Evolutionary conservation across 129 eudicot species (phyloP).

Genomic region (Tanacetum coccineum): DNA sequence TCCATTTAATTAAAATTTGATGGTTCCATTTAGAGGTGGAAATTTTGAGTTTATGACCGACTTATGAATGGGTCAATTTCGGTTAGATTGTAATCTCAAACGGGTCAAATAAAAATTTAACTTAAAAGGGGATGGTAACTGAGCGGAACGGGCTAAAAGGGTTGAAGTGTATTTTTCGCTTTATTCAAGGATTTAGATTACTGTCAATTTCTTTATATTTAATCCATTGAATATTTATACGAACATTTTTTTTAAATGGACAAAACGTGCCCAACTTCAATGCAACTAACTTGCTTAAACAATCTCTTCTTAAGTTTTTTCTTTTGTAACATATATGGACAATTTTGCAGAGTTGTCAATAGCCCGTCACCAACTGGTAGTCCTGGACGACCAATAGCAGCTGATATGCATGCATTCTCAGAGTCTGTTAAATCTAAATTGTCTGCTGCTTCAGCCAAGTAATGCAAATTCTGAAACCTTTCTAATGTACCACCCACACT

Average conservation of each 20-base stretch:
- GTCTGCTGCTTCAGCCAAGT: constrained; percentile 74
- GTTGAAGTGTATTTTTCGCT: neutral
- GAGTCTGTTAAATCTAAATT: constrained; percentile 65
- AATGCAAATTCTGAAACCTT: constrained; percentile 6
- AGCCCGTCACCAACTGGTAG: constrained; percentile 45
- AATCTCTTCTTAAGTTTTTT: neutral
- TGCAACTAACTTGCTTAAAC: too few species aligned
- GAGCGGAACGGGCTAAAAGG: neutral
- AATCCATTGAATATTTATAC: too few species aligned
- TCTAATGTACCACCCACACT: neutral
- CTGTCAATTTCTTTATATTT: too few species aligned
- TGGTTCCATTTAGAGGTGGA: neutral
- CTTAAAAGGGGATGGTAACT: neutral
- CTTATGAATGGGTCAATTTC: neutral
- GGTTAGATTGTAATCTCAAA: neutral
- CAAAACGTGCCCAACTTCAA: too few species aligned
- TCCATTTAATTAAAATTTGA: constrained; percentile 1
- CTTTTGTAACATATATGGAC: neutral
- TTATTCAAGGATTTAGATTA: too few species aligned
- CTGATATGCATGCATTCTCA: constrained; percentile 55
- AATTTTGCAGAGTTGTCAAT: constrained; percentile 20
- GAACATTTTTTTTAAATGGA: too few species aligned
- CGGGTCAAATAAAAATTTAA: neutral
- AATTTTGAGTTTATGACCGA: neutral
- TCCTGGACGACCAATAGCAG: constrained; percentile 38